Evolutionary conservation across 1,139 yeast species (phyloP), one percentile per base, ranked within the genome.

Genomic region (Geotrichum australiense): DNA sequence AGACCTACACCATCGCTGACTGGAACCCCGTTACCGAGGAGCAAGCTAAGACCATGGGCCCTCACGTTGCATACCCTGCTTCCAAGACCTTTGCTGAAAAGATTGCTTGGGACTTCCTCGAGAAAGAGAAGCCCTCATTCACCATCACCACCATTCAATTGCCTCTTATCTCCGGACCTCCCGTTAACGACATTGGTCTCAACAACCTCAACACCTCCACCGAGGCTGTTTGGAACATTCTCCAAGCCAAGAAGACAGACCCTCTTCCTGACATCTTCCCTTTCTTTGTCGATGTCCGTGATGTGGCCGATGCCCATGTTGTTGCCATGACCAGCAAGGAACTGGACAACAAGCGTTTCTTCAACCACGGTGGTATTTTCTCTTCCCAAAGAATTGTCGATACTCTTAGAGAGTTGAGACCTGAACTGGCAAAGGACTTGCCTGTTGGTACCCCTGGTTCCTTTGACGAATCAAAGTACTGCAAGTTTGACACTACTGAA

Each of bases 101-200:
- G 43, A 61, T 65, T 0, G 71, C 66, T 8, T 70, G 75, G 73
- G 62, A 69, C 2, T 72, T 65, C 46, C 53, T 61, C 11, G 51
- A 59, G 37, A 48, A 53, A 19, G 60, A 59, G 46, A 57, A 58
- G 28, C 68, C 69, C 12, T 50, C 53, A 23, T 70, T 68, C 52
- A 51, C 54, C 4, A 50, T 69, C 31, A 51, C 70, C 11, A 61
- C 72, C 1, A 61, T 72, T 15, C 62, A 62, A 46, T 76, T 78
- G 11, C 64, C 65, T 2, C 63, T 55, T 42, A 70, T 71, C 2
- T 65, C 69, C 51, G 78, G 78, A n/a, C 78, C 78, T 26, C 57
- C 50, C 50, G 57, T 51, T 48, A 58, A 8, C 52, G 57, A 22
- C 47, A 50, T 39, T 16, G 49, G 46, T 19, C 41, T 51, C 11